Evolutionary conservation across 345 rosid species (phyloP), one percentile per base, ranked within the genome.

Genomic region (Gossypium turneri): DNA sequence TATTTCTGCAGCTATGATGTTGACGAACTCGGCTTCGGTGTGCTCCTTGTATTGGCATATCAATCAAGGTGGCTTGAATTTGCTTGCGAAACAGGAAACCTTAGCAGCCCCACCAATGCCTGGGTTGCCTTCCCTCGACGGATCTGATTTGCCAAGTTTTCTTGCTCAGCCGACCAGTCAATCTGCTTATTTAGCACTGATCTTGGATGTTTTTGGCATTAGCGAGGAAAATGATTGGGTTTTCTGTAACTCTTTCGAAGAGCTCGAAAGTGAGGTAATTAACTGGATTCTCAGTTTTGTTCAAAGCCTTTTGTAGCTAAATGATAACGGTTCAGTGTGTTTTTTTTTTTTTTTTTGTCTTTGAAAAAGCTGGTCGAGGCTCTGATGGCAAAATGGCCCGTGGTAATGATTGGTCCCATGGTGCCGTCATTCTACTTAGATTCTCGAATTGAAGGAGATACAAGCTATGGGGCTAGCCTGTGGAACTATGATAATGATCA

Each of bases 351-450:
- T 38, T 10, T 76, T 16, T 70, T 57, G 29, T 41, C 52, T 76
- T 48, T 70, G 72, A 24, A 79, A 73, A 73, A 86, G 88, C 71
- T 80, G 15, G 69, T 77, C 65, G 43, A 60, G 80, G 76, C 79
- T 72, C 57, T 81, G 81, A 50, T 0, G 27, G 90, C 80, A 59
- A 2, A 58, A 2, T 80, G 86, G 89, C 86, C 85, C 0, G 67
- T 82, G 47, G 20, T 16, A 79, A 82, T 73, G 81, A 57, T 87
- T 1, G 88, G 90, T 56, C 88, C 87, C 50, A 59, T 78, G 78
- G 79, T 87, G 64, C 90, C 90, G 60, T 82, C 85, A 5, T 81
- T 84, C 71, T 85, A 85, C 66, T 67, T 84, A 2, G 85, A 85
- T 73, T 78, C 67, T 24, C 86, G 68, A 69, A 82, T 79, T 61